These are phyloP conservation scores for Sporothrix dimorphospora DNA, from an alignment of 2,329 filamentous ascomycete species.

Conservation along the genomic window DNA sequence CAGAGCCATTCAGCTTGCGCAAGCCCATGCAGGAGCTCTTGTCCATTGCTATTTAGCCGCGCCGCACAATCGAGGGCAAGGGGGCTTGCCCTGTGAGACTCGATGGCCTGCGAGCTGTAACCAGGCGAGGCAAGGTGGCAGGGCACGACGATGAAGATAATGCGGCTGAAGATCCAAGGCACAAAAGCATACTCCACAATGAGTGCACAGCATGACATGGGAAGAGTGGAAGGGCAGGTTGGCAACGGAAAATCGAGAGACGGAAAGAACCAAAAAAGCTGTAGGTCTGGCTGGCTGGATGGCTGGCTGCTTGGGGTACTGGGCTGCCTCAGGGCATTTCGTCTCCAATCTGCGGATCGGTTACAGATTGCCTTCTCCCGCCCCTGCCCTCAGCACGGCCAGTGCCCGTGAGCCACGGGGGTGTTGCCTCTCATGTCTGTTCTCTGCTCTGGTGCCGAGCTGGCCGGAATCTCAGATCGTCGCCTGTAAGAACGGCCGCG, in stretches of 20 bases:
- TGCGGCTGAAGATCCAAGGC: slow-evolving; percentile 6
- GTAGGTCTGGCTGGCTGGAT: no score
- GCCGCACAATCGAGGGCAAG: slow-evolving; percentile 2
- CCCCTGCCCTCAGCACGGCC: slow-evolving; percentile 14
- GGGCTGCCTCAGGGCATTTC: slow-evolving; percentile 27
- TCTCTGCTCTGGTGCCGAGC: not conserved
- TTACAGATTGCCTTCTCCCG: slow-evolving; percentile 36
- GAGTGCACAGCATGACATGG: not conserved
- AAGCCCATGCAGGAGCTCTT: not conserved
- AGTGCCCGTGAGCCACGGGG: not conserved
- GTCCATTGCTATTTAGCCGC: slow-evolving; percentile 14
- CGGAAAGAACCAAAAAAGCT: not conserved
- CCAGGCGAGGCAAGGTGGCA: not conserved
- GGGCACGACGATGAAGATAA: not conserved
- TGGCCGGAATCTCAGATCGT: not conserved
- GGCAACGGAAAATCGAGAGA: not conserved
- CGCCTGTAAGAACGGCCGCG: slow-evolving; percentile 14
- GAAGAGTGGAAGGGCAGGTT: not conserved
- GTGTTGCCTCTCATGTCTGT: not conserved
- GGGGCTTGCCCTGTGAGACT: not conserved
- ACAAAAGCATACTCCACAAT: not conserved
- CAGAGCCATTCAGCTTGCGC: not conserved
- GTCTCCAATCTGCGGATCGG: slow-evolving; percentile 43
- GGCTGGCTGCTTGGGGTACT: not conserved
- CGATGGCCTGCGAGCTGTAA: not conserved